A percentile compares a stretch with the other conserved stretches of the same genome.
Conservation (phyloP, 2,329 filamentous ascomycete species). For the Aspergillus transmontanensis region DNA sequence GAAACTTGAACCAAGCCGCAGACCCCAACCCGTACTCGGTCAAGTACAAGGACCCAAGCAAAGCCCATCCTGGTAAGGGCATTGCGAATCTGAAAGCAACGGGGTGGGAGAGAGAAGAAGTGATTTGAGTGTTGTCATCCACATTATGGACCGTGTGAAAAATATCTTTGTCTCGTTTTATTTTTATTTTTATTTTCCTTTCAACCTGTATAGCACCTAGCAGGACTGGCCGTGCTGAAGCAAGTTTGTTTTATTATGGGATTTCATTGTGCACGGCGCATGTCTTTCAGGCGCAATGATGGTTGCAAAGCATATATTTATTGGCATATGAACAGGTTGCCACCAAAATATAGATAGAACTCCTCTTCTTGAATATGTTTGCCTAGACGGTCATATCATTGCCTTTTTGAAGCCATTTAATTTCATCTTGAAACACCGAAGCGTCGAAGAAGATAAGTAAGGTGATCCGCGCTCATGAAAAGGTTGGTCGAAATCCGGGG, state of each 20-base stretch:
- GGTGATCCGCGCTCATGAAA: neutral
- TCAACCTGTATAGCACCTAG: neutral
- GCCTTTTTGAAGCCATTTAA: neutral
- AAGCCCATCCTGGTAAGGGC: constrained; percentile 70
- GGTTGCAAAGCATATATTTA: neutral
- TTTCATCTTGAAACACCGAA: neutral
- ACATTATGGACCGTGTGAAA: neutral
- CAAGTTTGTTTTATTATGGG: neutral
- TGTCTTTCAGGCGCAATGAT: neutral
- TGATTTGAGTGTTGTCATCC: constrained; percentile 56
- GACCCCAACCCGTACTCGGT: constrained; percentile 94
- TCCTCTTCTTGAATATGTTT: neutral
- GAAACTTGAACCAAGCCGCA: constrained; percentile 79
- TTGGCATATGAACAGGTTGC: neutral
- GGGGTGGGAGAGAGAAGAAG: constrained; percentile 83
- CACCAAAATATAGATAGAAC: neutral
- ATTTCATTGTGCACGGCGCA: neutral
- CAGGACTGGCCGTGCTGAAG: constrained; percentile 1
- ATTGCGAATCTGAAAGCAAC: constrained; percentile 65
- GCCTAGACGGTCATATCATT: neutral
- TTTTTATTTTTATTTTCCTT: neutral
- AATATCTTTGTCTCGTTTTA: neutral
- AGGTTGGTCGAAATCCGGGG: constrained; percentile 2
- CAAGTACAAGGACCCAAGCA: constrained; percentile 70
- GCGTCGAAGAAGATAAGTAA: neutral